Base-by-base conservation (phyloP, 2,329 filamentous ascomycete genomes). In the Chrysosporium keratinophilum region DNA sequence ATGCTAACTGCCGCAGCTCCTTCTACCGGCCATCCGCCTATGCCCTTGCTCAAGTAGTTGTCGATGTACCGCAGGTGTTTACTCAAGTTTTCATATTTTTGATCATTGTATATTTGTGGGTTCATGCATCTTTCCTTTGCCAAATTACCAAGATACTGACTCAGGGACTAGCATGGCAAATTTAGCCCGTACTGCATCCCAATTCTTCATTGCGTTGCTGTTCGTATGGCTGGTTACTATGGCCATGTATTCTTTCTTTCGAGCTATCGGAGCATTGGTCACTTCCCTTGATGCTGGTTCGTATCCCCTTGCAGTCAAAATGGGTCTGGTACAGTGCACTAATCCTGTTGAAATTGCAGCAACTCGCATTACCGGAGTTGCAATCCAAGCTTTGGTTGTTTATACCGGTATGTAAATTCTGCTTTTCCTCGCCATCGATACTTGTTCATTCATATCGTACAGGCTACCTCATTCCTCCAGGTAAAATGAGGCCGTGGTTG, bases 1-100 rank as follows among this genome's bases (percentile, higher is more conserved):
- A 33, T 15, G 44, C 65, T 39, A 64, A 49, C 5, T 12, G 12
- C 1, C 0, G 1, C 40, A 73, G 71, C 58, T 81, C 81, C 0
- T 85, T 86, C 65, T 85, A 85, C 58, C 78, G 78, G 3, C 81
- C 80, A 1, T 72, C 78, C 0, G 80, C 81, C 15, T 81, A 77
- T 56, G 79, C 79, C 6, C 68, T 81, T 12, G 78, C 78, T 0
- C 78, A 81, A 56, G 79, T 78, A 0, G 70, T 79, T 2, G 74
- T 78, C 31, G 78, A 84, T 60, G 65, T 81, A 0, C 80, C 81
- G 0, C 66, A 82, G 7, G 75, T 81, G 0, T 66, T 81, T 15
- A 65, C 82, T 9, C 79, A 83, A 59, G 78, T 82, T 1, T 60
- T 76, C 6, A 66, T 82, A 4, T 84, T 84, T 62, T 72, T 80